Conservation (phyloP, 345 rosid genomes). For the Chamaenerion angustifolium region DNA sequence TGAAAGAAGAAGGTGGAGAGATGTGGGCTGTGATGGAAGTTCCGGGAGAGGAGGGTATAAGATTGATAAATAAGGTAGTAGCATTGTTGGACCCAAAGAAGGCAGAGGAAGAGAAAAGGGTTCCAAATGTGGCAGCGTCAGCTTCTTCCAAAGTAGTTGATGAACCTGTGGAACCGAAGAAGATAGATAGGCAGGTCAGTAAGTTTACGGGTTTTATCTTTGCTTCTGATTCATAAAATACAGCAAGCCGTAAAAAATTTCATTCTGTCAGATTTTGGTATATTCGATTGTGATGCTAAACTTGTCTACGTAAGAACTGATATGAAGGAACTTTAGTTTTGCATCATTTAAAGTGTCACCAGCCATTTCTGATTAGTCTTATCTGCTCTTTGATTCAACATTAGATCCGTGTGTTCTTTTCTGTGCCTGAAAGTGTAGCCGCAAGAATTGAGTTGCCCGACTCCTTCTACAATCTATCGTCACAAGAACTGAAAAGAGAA, state of each 20-base stretch:
- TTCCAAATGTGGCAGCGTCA: constrained; percentile 20
- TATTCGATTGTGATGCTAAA: no score
- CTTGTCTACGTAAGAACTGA: no score
- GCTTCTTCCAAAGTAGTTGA: constrained; percentile 20
- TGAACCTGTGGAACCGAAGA: constrained; percentile 30
- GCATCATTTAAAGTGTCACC: no score
- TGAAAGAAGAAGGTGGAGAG: constrained; percentile 64
- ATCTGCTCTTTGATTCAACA: neutral
- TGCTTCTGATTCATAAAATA: no score
- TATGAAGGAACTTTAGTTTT: no score
- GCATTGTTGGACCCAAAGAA: constrained; percentile 38
- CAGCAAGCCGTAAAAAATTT: no score
- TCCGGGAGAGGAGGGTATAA: constrained; percentile 30
- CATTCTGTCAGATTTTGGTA: no score
- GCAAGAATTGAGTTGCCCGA: constrained; percentile 83
- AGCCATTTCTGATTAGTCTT: neutral
- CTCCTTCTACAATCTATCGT: constrained; percentile 70
- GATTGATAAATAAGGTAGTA: constrained; percentile 30
- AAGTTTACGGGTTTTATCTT: neutral
- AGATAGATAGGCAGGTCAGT: constrained; percentile 74
- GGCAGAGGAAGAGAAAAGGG: constrained; percentile 13
- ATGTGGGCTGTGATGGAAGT: constrained; percentile 71
- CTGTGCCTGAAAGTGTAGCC: constrained; percentile 73
- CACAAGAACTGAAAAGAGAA: constrained; percentile 67
- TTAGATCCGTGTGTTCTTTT: constrained; percentile 67